Evolutionary conservation across 805 yeast genomes (phyloP).

Genomic region (Ogataea henricii): DNA sequence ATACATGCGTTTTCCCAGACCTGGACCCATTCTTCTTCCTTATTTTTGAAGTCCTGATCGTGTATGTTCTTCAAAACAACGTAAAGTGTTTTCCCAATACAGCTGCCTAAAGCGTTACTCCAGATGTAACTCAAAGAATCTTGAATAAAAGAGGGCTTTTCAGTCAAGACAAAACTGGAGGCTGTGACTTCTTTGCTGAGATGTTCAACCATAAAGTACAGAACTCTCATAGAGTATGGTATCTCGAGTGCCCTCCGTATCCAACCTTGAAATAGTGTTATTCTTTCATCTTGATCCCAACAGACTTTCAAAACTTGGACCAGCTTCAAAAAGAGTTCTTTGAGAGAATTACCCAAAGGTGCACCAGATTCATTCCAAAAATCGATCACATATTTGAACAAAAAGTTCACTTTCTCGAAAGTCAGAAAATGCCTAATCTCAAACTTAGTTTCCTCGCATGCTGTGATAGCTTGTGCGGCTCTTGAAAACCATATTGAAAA

Average conservation of each 20-base stretch:
- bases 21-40: constrained; percentile 44
- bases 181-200: constrained; percentile 52
- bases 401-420: constrained; percentile 27
- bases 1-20: constrained; percentile 51
- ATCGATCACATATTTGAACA: constrained; percentile 60
- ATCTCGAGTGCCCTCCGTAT: constrained; percentile 42
- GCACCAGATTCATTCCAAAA: constrained; percentile 73
- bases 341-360: constrained; percentile 68
- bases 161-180: constrained; percentile 39
- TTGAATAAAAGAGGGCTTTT: constrained; percentile 48
- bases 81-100: constrained; percentile 59
- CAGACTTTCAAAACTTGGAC: constrained; percentile 37
- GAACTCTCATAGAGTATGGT: constrained; percentile 56
- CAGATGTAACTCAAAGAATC: constrained; percentile 52
- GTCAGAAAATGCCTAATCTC: constrained; percentile 13
- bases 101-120: constrained; percentile 64
- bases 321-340: constrained; percentile 58
- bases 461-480: constrained; percentile 41
- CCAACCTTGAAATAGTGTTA: constrained; percentile 46
- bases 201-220: constrained; percentile 60
- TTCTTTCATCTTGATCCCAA: constrained; percentile 12
- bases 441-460: neutral
- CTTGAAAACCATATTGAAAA: constrained; percentile 67
- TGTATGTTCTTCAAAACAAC: constrained; percentile 41
- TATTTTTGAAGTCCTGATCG: constrained; percentile 21